These are phyloP conservation scores for Russula abietina DNA, from an alignment of 768 basidiomycete genomes.

Conservation along the genomic window DNA sequence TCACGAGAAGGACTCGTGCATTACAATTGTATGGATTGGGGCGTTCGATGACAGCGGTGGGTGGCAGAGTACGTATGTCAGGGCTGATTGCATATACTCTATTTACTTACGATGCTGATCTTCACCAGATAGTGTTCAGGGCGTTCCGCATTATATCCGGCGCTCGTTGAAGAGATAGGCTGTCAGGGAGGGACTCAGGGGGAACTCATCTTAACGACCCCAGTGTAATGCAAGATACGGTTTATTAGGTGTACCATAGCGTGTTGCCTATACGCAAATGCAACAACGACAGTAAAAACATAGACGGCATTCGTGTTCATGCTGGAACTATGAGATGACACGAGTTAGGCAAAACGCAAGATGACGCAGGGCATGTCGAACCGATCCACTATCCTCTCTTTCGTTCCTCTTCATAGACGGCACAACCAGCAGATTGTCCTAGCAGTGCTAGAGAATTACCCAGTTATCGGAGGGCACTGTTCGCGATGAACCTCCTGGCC, in stretches of 20 bases:
- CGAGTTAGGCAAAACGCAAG: neutral
- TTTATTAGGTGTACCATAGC: neutral
- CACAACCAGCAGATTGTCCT: constrained; percentile 30
- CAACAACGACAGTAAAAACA: neutral
- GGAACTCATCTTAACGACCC: neutral
- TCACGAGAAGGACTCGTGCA: no score
- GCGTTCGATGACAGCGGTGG: no score
- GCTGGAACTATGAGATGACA: no score
- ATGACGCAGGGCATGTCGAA: constrained; percentile 28
- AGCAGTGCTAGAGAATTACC: constrained; percentile 77
- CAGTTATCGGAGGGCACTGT: constrained; percentile 61
- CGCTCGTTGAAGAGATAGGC: no score
- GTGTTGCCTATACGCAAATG: neutral
- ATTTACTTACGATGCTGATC: no score
- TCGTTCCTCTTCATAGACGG: constrained; percentile 34
- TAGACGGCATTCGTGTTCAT: no score
- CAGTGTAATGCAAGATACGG: neutral
- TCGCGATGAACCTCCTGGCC: constrained; percentile 43
- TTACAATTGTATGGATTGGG: no score
- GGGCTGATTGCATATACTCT: neutral
- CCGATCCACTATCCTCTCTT: constrained; percentile 46
- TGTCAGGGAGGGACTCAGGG: no score
- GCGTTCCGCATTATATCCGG: no score
- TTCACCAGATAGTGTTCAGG: no score
- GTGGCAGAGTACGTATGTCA: no score